Evolutionary conservation across 306 rosid genomes (phyloP), one percentile per base, ranked within the genome.

Genomic region (Hippophae tibetana): DNA sequence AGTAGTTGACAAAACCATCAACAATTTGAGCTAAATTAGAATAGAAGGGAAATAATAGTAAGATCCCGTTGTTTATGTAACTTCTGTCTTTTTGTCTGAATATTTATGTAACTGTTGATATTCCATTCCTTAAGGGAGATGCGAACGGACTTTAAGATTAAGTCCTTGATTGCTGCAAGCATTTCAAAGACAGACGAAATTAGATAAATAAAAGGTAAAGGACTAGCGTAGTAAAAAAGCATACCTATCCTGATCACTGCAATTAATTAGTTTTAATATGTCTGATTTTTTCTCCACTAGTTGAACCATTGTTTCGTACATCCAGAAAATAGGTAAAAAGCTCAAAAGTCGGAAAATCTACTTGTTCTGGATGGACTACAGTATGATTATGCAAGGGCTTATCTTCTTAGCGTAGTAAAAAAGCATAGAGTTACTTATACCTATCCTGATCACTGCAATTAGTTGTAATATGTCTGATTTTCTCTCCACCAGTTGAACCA

Each of bases 101-200:
- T 65, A 56, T 73, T 72, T 75, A 68, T 58, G 40, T 57, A 60
- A 55, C 73, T 57, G 84, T 69, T 58, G 81, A 66, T 62, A 69
- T 69, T 48, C 78, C 62, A 62, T 38, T 58, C 54, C 57, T 59
- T 45, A 69, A 55, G 7, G 78, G 50, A 50, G 74, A 42, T 49
- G 79, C 81, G 42, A 75, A 79, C 10, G 76, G 81, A 54, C 76
- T 75, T 56, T 79, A 66, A 75, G 81, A 61, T 55, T 54, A 61
- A 65, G 60, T 62, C 78, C 81, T 54, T 75, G 73, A 45, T 61
- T 64, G 70, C 67, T 59, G 53, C 72, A 54, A 7, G 38, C 23
- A 13, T 31, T 31, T 31, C 38, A 25, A 4, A 31, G 4, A 31
- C 38, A 0, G 38, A 31, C 38, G 38, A 31, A 31, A 31, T 31